These are phyloP conservation scores for Cicer judaicum DNA, from an alignment of 306 rosid genomes.

Conservation along the genomic window DNA sequence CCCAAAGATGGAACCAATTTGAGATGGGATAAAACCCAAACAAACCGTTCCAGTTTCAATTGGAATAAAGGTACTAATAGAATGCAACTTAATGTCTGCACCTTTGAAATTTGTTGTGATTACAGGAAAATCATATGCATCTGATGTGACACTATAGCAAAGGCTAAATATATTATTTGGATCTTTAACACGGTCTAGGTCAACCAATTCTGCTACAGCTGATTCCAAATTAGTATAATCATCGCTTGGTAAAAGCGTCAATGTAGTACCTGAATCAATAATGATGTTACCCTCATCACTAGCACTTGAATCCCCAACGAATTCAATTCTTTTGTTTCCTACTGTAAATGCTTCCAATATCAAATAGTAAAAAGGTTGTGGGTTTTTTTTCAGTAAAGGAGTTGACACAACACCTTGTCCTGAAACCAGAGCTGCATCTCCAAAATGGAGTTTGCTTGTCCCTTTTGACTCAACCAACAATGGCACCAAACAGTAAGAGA, in stretches of 20 bases:
- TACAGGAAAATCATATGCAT: too few species aligned
- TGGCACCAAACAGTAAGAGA: too few species aligned
- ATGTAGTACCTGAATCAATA: not conserved
- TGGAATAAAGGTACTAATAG: slow-evolving; percentile 40
- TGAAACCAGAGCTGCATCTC: too few species aligned
- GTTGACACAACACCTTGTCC: slow-evolving; percentile 13
- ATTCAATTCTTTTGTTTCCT: not conserved
- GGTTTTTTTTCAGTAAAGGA: not conserved
- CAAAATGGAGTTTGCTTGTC: too few species aligned
- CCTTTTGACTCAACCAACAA: too few species aligned
- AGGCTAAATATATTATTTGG: not conserved
- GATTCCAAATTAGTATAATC: slow-evolving; percentile 38
- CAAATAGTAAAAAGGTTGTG: not conserved
- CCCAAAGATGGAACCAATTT: slow-evolving; percentile 45
- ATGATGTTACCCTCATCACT: slow-evolving; percentile 7
- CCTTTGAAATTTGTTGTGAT: too few species aligned
- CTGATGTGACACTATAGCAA: slow-evolving; percentile 35
- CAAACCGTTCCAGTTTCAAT: slow-evolving; percentile 36
- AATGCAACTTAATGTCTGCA: too few species aligned
- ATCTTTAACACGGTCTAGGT: not conserved
- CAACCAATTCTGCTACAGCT: not conserved
- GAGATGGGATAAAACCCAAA: not conserved
- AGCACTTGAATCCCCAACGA: not conserved
- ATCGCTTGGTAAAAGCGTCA: slow-evolving; percentile 39
- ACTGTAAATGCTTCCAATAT: too few species aligned